Base-by-base conservation (phyloP, 1,284 basidiomycete genomes). In the Ceratobasidium sp. region DNA sequence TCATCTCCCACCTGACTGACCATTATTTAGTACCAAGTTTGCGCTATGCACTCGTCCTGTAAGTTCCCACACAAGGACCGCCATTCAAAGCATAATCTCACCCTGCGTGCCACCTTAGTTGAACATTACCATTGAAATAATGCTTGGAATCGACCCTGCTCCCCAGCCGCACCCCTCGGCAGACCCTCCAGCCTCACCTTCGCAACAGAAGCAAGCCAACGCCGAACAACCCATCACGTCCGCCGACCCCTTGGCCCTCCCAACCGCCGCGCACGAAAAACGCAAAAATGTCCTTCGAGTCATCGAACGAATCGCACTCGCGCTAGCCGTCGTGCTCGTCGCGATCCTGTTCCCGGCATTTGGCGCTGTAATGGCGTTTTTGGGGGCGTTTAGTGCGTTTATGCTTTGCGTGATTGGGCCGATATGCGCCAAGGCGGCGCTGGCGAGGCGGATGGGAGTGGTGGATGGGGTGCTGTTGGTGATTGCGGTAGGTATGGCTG, bases 311-410 rank as follows among this genome's bases (percentile, higher is more conserved):
- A 80, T 91, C 29, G 76, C 83, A 59, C 82, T 95, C 39, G 88
- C 91, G 0, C 77, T 86, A 9, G 77, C 89, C 54, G 86, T 90
- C 24, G 89, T 95, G 22, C 80, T 83, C 34, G 88, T 91, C 46
- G 95, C 94, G 1, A 90, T 96, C 76, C 81, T 90, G 74, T 83
- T 98, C 51, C 96, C 96, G 0, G 88, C 93, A 72, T 98, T 98
- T 81, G 92, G 92, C 77, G 88, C 90, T 27, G 88, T 96, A 80
- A 96, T 98, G 94, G 92, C 92, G 14, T 94, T 96, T 81, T 84
- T 97, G 46, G 95, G 96, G 3, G 90, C 91, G 39, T 96, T 95
- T 81, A 89, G 92, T 46, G 92, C 94, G 0, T 96, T 96, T 80
- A 83, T 92, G 77, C 88, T 95, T 41, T 93, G 92, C 78, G 89